These are phyloP conservation scores for Geotrichum armillariae DNA, from an alignment of 1,139 yeast genomes.

Conservation along the genomic window DNA sequence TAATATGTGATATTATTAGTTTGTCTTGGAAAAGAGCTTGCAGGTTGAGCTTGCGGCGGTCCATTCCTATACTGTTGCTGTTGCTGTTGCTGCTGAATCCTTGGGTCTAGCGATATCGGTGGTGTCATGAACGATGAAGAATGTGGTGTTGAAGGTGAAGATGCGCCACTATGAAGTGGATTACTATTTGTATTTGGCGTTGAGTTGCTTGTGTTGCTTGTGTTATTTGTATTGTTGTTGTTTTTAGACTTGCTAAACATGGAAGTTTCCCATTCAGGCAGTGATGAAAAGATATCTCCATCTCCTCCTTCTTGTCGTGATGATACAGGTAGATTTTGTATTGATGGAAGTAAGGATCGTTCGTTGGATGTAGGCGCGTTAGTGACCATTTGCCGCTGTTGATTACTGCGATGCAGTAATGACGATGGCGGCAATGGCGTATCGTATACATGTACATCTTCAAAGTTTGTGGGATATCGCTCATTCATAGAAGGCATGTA, in stretches of 20 bases:
- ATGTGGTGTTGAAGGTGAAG: neutral
- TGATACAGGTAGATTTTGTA: slow-evolving; percentile 2
- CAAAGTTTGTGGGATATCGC: too few relatives aligned
- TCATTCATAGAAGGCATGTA: too few relatives aligned
- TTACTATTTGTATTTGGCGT: neutral
- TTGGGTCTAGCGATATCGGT: neutral
- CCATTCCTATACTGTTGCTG: neutral
- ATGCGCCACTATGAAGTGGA: slow-evolving; percentile 2
- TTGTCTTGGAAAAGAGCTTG: neutral
- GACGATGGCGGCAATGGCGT: slow-evolving; percentile 8
- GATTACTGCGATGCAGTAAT: slow-evolving; percentile 1
- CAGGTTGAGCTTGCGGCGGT: neutral
- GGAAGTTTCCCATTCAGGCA: slow-evolving; percentile 17
- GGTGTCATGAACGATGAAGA: neutral
- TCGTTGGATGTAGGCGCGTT: neutral
- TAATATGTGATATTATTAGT: neutral
- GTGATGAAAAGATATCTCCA: slow-evolving; percentile 15
- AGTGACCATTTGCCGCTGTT: neutral
- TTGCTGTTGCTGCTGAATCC: neutral
- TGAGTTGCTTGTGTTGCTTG: neutral
- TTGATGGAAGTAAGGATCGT: slow-evolving; percentile 1
- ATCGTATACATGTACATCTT: slow-evolving; percentile 8
- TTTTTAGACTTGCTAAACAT: slow-evolving; percentile 10
- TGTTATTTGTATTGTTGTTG: neutral
- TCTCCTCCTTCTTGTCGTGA: neutral